Evolutionary conservation across 2,329 filamentous ascomycete genomes (phyloP), one percentile per base, ranked within the genome.

Genomic region (Coniochaeta prunicola): DNA sequence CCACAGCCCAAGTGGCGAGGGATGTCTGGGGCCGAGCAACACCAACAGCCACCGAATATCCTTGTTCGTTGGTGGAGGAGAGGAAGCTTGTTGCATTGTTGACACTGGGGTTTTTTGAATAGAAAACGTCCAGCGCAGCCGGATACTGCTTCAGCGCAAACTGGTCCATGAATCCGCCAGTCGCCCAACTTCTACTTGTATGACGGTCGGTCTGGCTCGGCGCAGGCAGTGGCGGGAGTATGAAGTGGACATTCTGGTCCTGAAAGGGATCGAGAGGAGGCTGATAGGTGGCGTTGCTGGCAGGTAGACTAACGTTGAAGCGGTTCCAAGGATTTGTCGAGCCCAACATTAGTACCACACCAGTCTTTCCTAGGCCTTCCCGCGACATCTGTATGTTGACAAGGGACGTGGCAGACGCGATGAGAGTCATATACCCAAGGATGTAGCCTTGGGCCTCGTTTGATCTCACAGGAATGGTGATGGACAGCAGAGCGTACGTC

Each of bases 351-450:
- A 96, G 74, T 1, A 89, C 85, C 17, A 87, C 74, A 6, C 91
- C 91, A 0, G 86, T 90, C 0, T 79, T 70, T 26, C 86, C 89
- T 9, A 96, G 69, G 1, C 90, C 91, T 69, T 92, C 89, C 1
- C 78, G 74, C 1, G 87, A 88, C 19, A 75, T 72, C 28, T 86
- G 75, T 1, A 91, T 80, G 50, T 79, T 72, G n/a, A 85, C 75
- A 3, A 94, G 76, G 1, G 88, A 79, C 4, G 76, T 74, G 1
- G 87, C 87, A 59, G 89, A 83, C 58, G 89, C 81, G n/a, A 96
- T 78, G 2, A 93, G 76, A 1, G 91, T 96, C 76, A 96, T 82
- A 76, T 91, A 96, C 1, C 91, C 92, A 5, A 96, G 78, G 0
- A 93, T 82, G 62, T 88, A 85, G 3, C 75, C 75, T 45, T 74